Percentiles rank a stretch among this genome's conserved stretches.
These are phyloP conservation scores for Trichophyton rubrum DNA, from an alignment of 2,329 filamentous ascomycete species.

Conservation along the genomic window DNA sequence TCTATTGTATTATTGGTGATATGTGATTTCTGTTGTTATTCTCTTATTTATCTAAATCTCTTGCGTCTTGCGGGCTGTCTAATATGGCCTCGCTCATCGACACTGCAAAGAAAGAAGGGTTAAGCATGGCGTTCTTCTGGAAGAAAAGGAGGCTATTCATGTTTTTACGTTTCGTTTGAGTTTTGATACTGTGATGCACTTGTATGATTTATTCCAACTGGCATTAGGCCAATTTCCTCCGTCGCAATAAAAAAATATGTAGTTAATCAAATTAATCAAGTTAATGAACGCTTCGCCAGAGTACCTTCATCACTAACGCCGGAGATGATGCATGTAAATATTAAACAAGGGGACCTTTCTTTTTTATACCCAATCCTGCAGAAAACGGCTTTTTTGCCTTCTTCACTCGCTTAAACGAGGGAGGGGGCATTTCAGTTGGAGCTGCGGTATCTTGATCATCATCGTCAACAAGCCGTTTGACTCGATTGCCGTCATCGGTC, in stretches of 20 bases:
- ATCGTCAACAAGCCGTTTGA: slow-evolving; percentile 42
- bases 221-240: background rate
- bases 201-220: background rate
- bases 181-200: background rate
- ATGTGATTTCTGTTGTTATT: background rate
- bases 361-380: slow-evolving; percentile 72
- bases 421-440: slow-evolving; percentile 34
- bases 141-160: slow-evolving; percentile 1
- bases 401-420: slow-evolving; percentile 59
- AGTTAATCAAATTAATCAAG: background rate
- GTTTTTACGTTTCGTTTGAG: background rate
- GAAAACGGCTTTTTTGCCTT: slow-evolving; percentile 81
- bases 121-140: slow-evolving; percentile 1
- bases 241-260: background rate
- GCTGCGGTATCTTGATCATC: slow-evolving; percentile 28
- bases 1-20: background rate
- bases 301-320: background rate
- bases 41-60: slow-evolving; percentile 7
- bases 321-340: slow-evolving; percentile 33
- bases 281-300: background rate
- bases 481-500: slow-evolving; percentile 44
- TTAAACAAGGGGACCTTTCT: slow-evolving; percentile 45
- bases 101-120: background rate
- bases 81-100: background rate
- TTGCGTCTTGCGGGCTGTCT: background rate